Base-by-base conservation (phyloP, 2,329 filamentous ascomycete species). In the Neophaeococcomyces mojaviensis region DNA sequence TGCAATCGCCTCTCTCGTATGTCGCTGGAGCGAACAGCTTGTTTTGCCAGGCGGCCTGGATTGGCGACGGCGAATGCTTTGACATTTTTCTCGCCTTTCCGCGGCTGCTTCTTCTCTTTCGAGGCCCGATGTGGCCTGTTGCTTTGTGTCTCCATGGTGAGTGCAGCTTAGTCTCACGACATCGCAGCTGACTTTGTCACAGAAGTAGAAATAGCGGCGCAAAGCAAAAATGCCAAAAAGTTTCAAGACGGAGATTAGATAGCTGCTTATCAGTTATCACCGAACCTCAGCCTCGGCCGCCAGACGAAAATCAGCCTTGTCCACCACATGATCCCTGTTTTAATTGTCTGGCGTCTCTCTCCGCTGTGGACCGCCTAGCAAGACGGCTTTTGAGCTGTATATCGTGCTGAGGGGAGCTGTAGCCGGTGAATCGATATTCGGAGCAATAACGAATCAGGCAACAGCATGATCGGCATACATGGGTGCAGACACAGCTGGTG, bases 1-100 rank as follows among this genome's bases (percentile, higher is more conserved):
- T 98, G 94, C 32, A 97, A 76, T 49, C 90, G 81, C 69, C 94
- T 96, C 69, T 98, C 94, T 76, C 88, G 51, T 64, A 76, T 73
- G 68, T 76, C 74, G 55, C 75, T 71, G 36, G 74, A 74, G 55
- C 74, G 68, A 36, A 71, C 71, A 32, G 72, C 73, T 55, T 86
- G 79, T 64, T 82, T 84, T 49, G 84, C 80, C 57, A 90, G 76
- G 61, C 84, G 85, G 52, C 88, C 89, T 1, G 89, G 88, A 51
- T 84, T 83, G 34, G 86, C 76, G 64, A 85, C 87, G 45, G 87
- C 84, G 65, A 95, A 96, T 12, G 89, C 89, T 69, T 95, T 96
- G 86, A 63, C 95, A 95, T 53, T 72, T 74, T 46, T 86, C 86
- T 81, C 59, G 18, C 78, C 80, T 63, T 79, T 81, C 35, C 81